Conservation (phyloP, 208 protist genomes). For the Trichomonas vaginalis region DNA sequence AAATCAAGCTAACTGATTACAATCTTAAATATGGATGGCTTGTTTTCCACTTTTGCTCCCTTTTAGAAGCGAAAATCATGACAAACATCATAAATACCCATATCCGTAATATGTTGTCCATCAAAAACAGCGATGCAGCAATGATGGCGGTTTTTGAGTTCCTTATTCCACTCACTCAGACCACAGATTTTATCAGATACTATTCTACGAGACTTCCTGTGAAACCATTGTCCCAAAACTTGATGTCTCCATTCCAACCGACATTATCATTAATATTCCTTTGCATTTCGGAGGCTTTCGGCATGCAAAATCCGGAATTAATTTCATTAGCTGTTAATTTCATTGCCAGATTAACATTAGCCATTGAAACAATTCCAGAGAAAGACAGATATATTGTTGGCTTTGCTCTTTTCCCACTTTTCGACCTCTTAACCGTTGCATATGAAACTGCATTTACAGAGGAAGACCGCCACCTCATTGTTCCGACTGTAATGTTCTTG, state of each 20-base stretch:
- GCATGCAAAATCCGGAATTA: neutral
- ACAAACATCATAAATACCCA: neutral
- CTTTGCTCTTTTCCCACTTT: neutral
- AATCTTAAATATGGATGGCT: too few species aligned
- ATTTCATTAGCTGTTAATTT: neutral
- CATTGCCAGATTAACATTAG: neutral
- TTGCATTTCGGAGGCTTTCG: neutral
- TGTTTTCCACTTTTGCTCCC: neutral
- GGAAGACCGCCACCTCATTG: neutral
- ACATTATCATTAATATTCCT: neutral
- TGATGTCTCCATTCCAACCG: neutral
- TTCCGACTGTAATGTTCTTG: neutral
- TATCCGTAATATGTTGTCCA: neutral
- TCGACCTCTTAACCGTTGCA: neutral
- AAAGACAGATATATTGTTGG: neutral
- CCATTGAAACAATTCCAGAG: neutral
- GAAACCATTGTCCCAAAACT: neutral
- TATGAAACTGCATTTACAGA: neutral
- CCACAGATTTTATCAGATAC: neutral
- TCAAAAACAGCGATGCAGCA: neutral
- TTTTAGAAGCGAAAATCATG: neutral
- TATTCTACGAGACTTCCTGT: neutral
- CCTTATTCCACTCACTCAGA: neutral
- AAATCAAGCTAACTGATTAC: neutral
- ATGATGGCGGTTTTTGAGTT: neutral